phyloP scores from a whole-genome alignment of 2,329 filamentous ascomycete genomes.

The Colletotrichum sp. region DNA sequence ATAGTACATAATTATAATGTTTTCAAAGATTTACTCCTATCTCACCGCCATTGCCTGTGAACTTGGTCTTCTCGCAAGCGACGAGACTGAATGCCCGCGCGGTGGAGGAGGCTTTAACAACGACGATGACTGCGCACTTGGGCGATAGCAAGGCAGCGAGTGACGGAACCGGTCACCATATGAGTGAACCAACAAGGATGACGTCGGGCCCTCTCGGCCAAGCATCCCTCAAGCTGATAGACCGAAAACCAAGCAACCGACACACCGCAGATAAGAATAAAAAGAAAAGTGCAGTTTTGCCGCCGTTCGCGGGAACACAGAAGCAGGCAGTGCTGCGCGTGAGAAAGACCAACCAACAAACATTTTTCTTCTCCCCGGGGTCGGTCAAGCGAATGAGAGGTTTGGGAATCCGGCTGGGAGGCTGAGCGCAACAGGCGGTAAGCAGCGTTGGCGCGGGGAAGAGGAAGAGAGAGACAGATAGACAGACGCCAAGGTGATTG shows the following conservation, averaged over 20 bases:
- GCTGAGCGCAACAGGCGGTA: background rate
- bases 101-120: background rate
- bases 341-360: background rate
- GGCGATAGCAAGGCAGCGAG: too few relatives aligned
- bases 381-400: background rate
- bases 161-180: too few relatives aligned
- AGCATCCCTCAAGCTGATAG: background rate
- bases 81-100: background rate
- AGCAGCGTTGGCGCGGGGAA: background rate
- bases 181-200: too few relatives aligned
- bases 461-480: background rate
- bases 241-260: background rate
- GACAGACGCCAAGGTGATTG: background rate
- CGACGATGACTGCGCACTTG: background rate
- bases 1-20: slow-evolving; percentile 4
- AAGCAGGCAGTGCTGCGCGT: background rate
- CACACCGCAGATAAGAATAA: background rate
- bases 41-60: background rate
- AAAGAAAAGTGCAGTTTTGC: background rate
- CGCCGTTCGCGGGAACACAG: background rate
- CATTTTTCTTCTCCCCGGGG: background rate
- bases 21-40: background rate
- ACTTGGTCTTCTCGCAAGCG: background rate
- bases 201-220: too few relatives aligned
- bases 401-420: background rate